A percentile compares a stretch with the other conserved stretches of the same genome.
Evolutionary conservation across 192 early-diverging fungal species (phyloP).

Genomic region (Backusella tarrabulga): DNA sequence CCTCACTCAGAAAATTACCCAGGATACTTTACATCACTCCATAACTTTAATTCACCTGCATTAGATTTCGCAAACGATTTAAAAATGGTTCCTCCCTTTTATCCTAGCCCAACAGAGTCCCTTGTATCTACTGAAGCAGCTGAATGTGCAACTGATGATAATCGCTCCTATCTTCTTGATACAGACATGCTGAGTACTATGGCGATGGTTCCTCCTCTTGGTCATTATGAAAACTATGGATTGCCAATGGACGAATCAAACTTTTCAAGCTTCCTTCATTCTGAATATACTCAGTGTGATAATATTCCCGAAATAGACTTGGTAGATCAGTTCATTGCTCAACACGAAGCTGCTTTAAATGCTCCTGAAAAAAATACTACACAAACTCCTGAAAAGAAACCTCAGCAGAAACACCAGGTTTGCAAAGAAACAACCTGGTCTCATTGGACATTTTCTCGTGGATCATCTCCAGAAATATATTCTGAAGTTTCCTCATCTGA

Average conservation of each 20-base stretch:
- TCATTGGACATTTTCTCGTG: constrained; percentile 12
- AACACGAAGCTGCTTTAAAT: constrained; percentile 15
- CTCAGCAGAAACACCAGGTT: background rate
- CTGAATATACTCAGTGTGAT: background rate
- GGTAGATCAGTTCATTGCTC: constrained; percentile 22
- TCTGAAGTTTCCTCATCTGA: background rate
- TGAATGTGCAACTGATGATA: background rate
- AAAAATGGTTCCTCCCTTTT: constrained; percentile 4
- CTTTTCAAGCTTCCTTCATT: background rate
- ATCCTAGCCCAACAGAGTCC: constrained; percentile 16
- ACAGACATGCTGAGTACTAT: background rate
- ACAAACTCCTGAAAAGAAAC: background rate
- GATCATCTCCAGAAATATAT: constrained; percentile 6
- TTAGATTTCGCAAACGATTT: background rate
- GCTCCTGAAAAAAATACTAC: background rate
- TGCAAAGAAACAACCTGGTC: constrained; percentile 12
- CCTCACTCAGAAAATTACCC: background rate
- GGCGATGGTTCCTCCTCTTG: constrained; percentile 14
- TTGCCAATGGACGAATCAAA: background rate
- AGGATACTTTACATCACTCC: constrained; percentile 15
- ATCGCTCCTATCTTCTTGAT: background rate
- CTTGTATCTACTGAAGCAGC: background rate
- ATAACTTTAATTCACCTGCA: background rate
- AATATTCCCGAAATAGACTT: constrained; percentile 2
- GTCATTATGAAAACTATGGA: background rate